Evolutionary conservation across 2,329 filamentous ascomycete species (phyloP).

Genomic region (Aspergillus sp.): DNA sequence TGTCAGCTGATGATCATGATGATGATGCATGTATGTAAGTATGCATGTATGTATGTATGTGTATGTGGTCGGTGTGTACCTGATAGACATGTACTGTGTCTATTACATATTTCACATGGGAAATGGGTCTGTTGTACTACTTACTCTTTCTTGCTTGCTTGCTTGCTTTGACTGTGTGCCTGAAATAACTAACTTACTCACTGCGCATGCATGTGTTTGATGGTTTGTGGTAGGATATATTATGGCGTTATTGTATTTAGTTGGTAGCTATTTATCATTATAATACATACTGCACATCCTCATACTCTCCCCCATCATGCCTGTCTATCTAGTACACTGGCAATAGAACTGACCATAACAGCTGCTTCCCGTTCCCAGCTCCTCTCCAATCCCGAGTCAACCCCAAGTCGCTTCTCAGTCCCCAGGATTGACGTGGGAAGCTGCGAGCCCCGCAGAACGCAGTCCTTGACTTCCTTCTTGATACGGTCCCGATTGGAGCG

Average conservation of each 20-base stretch:
- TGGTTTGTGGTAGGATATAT: too few relatives aligned
- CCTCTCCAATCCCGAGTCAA: constrained; percentile 50
- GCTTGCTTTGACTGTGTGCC: too few relatives aligned
- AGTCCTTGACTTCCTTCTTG: constrained; percentile 75
- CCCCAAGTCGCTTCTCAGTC: constrained; percentile 47
- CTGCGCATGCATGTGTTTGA: too few relatives aligned
- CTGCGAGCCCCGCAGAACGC: constrained; percentile 75
- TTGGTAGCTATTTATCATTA: not conserved
- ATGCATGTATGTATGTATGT: not conserved
- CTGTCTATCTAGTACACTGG: constrained; percentile 52
- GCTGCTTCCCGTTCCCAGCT: constrained; percentile 89
- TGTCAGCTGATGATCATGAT: not conserved
- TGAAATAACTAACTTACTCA: too few relatives aligned
- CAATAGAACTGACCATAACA: constrained; percentile 87
- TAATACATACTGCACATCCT: not conserved
- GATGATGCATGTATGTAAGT: not conserved
- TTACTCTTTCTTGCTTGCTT: too few relatives aligned
- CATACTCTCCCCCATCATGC: not conserved
- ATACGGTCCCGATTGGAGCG: constrained; percentile 73
- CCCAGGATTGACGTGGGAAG: constrained; percentile 59
- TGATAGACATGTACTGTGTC: not conserved
- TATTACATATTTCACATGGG: not conserved
- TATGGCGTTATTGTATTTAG: not conserved
- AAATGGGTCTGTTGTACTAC: too few relatives aligned
- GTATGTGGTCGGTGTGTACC: not conserved